These are phyloP conservation scores for Phytopythium helicoides DNA, from an alignment of 352 stramenopile genomes.

Conservation along the genomic window DNA sequence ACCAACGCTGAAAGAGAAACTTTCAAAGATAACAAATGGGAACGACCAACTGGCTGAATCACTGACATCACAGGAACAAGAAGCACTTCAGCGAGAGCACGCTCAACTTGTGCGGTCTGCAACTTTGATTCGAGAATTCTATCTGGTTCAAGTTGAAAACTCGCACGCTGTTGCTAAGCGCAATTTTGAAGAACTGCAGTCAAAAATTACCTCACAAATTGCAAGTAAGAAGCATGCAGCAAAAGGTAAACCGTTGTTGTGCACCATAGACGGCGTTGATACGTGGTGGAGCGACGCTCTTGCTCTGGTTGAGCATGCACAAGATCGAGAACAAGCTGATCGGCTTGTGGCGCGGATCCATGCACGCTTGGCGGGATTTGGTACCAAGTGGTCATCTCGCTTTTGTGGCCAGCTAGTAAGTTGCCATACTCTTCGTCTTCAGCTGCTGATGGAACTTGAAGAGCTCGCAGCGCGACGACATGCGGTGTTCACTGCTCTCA, in stretches of 20 bases:
- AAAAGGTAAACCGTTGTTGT: slow-evolving; percentile 20
- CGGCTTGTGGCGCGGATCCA: slow-evolving; percentile 42
- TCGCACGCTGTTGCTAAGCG: slow-evolving; percentile 1
- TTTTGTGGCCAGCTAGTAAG: slow-evolving; percentile 52
- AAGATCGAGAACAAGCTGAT: slow-evolving; percentile 10
- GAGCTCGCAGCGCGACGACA: slow-evolving; percentile 31
- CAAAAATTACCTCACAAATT: background rate
- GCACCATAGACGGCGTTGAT: slow-evolving; percentile 11
- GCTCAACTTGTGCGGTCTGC: slow-evolving; percentile 26
- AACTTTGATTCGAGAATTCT: slow-evolving; percentile 33
- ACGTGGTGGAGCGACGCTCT: slow-evolving; percentile 55
- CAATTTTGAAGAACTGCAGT: background rate
- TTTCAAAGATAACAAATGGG: slow-evolving; percentile 11
- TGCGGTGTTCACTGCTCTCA: slow-evolving; percentile 30
- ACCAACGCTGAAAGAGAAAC: slow-evolving; percentile 19
- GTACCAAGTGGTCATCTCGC: slow-evolving; percentile 38
- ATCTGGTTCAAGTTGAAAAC: slow-evolving; percentile 42
- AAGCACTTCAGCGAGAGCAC: slow-evolving; percentile 36
- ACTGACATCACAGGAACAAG: slow-evolving; percentile 2
- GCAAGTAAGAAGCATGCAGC: background rate
- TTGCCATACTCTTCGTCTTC: slow-evolving; percentile 38
- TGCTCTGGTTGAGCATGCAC: slow-evolving; percentile 21
- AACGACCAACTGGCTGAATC: slow-evolving; percentile 5
- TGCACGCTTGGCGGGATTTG: slow-evolving; percentile 37
- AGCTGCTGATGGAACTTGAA: slow-evolving; percentile 52